Conservation (phyloP, 495 filamentous ascomycete genomes). For the Polyplosphaeria fusca region DNA sequence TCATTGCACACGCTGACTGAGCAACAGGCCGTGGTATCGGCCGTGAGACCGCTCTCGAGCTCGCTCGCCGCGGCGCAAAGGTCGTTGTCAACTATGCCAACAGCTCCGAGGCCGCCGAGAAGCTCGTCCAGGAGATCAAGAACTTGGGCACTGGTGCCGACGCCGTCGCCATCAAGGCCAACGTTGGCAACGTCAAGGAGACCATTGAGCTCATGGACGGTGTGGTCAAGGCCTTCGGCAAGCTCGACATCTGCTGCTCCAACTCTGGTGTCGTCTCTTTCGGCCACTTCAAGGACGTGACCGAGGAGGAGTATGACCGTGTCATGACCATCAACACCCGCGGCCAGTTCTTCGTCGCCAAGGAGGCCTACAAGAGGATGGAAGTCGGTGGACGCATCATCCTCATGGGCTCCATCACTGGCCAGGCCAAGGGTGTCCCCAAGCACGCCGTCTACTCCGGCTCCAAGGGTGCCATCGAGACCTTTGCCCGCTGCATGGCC, state of each 20-base stretch:
- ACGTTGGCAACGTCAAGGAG: slow-evolving; percentile 49
- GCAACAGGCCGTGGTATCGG: slow-evolving; percentile 44
- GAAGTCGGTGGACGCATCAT: slow-evolving; percentile 60
- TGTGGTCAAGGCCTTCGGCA: slow-evolving; percentile 45
- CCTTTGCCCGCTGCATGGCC: slow-evolving; percentile 55
- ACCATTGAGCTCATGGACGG: slow-evolving; percentile 48
- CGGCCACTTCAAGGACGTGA: slow-evolving; percentile 48
- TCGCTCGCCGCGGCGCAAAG: slow-evolving; percentile 46
- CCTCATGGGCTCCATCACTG: slow-evolving; percentile 63
- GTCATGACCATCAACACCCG: slow-evolving; percentile 59
- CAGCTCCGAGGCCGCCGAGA: slow-evolving; percentile 47
- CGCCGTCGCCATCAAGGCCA: slow-evolving; percentile 51
- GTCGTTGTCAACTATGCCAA: slow-evolving; percentile 49
- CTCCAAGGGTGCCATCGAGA: slow-evolving; percentile 58
- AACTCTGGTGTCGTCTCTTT: slow-evolving; percentile 57
- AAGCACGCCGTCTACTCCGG: slow-evolving; percentile 63
- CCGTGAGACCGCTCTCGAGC: slow-evolving; percentile 46
- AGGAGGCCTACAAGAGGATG: slow-evolving; percentile 63
- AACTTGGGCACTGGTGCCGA: slow-evolving; percentile 39
- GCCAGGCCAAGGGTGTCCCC: slow-evolving; percentile 59
- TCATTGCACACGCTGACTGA: slow-evolving; percentile 4
- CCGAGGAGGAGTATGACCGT: slow-evolving; percentile 52
- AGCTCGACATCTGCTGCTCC: slow-evolving; percentile 51
- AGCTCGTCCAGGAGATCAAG: slow-evolving; percentile 49
- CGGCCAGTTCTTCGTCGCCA: slow-evolving; percentile 62